Percentiles rank a stretch among this genome's conserved stretches.
Evolutionary conservation across 2,329 filamentous ascomycete genomes (phyloP).

Genomic region (Alternaria angustiovoidea): DNA sequence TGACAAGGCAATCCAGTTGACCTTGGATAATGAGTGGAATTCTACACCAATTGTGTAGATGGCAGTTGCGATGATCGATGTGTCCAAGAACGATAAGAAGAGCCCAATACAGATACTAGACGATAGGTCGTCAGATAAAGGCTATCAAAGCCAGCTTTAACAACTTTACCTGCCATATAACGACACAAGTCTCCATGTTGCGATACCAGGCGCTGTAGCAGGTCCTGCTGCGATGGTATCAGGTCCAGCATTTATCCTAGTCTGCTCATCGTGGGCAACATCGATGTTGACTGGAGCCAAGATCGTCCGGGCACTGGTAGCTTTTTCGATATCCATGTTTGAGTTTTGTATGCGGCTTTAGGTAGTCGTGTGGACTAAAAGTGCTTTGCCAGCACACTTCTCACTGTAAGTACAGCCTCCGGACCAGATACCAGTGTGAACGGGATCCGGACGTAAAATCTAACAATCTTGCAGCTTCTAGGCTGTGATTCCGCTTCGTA

Average conservation of each 20-base stretch:
- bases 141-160: neutral
- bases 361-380: neutral
- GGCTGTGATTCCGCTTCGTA: neutral
- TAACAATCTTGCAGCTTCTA: neutral
- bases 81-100: conserved; percentile 67
- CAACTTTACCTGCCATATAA: neutral
- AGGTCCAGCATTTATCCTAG: neutral
- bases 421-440: neutral
- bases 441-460: neutral
- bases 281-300: neutral
- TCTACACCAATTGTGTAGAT: conserved; percentile 64
- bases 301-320: neutral
- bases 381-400: neutral
- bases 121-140: neutral
- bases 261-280: neutral
- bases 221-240: neutral
- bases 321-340: neutral
- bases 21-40: conserved; percentile 50
- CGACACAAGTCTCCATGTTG: neutral
- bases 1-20: conserved; percentile 32
- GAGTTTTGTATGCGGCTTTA: neutral
- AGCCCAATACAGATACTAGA: conserved; percentile 61
- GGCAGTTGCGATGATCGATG: conserved; percentile 67
- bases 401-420: neutral
- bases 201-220: neutral